Evolutionary conservation across 169 alveolate genomes (phyloP).

Genomic region (Plasmodium ovale): DNA sequence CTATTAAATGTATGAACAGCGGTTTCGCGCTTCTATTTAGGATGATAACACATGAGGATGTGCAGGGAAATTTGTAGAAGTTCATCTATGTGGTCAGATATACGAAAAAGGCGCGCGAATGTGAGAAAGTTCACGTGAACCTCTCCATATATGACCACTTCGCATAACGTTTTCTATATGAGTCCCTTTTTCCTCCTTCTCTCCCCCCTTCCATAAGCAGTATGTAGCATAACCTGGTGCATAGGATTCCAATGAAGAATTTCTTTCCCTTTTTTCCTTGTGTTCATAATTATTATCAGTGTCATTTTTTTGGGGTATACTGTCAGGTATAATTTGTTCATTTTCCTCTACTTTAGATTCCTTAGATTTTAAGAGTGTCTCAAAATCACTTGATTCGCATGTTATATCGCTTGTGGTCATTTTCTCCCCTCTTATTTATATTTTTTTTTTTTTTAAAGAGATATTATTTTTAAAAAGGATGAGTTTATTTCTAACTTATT

Average conservation of each 20-base stretch:
- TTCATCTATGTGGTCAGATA: too few species aligned
- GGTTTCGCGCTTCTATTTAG: too few species aligned
- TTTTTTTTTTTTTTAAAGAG: constrained; percentile 2
- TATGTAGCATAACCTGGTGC: constrained; percentile 32
- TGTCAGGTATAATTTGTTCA: constrained; percentile 28
- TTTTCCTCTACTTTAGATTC: constrained; percentile 13
- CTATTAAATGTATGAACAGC: too few species aligned
- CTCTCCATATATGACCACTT: too few species aligned
- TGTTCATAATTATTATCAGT: constrained; percentile 38
- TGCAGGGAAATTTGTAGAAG: too few species aligned
- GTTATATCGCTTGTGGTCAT: constrained; percentile 23
- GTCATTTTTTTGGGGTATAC: constrained; percentile 18
- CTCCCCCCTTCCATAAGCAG: too few species aligned
- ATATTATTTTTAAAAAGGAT: too few species aligned
- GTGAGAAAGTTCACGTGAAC: too few species aligned
- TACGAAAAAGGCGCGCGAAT: too few species aligned
- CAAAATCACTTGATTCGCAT: constrained; percentile 32
- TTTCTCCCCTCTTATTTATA: too few species aligned
- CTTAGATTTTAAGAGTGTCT: constrained; percentile 3
- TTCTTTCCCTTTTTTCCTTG: constrained; percentile 66
- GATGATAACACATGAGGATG: too few species aligned
- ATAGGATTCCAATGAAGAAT: constrained; percentile 37
- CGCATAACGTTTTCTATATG: background rate
- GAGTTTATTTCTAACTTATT: background rate
- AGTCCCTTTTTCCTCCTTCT: too few species aligned